Percentiles rank a stretch among this genome's conserved stretches.
Evolutionary conservation across 768 basidiomycete genomes (phyloP).

Genomic region (Boletus speciosus): DNA sequence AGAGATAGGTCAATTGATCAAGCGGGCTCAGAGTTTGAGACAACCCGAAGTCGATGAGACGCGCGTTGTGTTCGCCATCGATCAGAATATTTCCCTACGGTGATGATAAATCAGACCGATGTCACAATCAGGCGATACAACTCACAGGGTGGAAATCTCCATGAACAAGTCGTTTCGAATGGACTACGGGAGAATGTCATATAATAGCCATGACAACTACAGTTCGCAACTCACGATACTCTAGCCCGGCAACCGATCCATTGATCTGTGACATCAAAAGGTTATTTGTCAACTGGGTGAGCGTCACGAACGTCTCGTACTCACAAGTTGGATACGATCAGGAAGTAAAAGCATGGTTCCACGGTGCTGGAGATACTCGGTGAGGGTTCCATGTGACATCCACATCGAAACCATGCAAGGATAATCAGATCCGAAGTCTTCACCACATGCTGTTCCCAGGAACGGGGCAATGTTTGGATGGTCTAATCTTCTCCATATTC

Average conservation of each 20-base stretch:
- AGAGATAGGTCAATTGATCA: not conserved
- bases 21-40: too few relatives aligned
- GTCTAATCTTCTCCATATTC: not conserved
- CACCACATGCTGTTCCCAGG: not conserved
- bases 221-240: too few relatives aligned
- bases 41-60: not conserved
- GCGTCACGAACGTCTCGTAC: too few relatives aligned
- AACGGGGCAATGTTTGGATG: constrained; percentile 6
- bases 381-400: constrained; percentile 1
- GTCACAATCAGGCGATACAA: not conserved
- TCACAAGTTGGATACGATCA: too few relatives aligned
- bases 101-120: not conserved
- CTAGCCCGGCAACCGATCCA: too few relatives aligned
- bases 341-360: too few relatives aligned
- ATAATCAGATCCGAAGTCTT: not conserved
- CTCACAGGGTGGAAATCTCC: too few relatives aligned
- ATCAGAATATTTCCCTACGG: constrained; percentile 1
- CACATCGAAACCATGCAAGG: constrained; percentile 3
- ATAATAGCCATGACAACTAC: too few relatives aligned
- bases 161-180: too few relatives aligned
- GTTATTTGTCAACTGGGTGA: too few relatives aligned
- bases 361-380: not conserved
- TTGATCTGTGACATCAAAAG: too few relatives aligned
- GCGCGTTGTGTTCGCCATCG: not conserved
- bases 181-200: too few relatives aligned